phyloP scores from a whole-genome alignment of 305 asterid species.

The Solanum hybrid region DNA sequence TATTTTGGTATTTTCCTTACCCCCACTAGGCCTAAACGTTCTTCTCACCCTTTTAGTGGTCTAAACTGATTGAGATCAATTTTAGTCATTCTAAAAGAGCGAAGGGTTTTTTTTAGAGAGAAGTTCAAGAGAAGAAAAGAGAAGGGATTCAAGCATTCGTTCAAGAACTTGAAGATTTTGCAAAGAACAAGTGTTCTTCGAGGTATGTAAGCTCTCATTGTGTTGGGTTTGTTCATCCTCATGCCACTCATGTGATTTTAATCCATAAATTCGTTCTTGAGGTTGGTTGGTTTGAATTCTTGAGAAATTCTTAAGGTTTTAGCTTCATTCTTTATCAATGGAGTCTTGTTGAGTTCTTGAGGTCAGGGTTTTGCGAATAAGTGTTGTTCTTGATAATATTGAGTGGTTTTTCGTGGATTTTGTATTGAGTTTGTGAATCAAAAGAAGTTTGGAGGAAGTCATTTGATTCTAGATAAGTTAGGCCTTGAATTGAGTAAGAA shows the following conservation, averaged over 20 bases:
- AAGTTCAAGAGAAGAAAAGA: not conserved
- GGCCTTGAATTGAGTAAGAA: not conserved
- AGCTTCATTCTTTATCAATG: not conserved
- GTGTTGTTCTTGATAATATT: not conserved
- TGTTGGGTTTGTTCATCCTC: not conserved
- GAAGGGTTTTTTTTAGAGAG: not conserved
- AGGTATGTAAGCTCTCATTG: not conserved
- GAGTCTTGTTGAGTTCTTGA: not conserved
- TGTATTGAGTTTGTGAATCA: too few relatives aligned
- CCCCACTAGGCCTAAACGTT: not conserved
- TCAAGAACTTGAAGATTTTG: not conserved
- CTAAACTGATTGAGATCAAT: not conserved
- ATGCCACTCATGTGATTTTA: not conserved
- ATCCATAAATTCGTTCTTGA: not conserved
- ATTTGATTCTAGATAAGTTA: not conserved
- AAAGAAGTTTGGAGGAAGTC: not conserved
- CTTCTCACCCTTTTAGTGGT: not conserved
- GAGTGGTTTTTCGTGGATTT: not conserved
- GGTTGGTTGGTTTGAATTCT: too few relatives aligned
- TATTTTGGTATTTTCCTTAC: not conserved
- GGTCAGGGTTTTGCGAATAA: not conserved
- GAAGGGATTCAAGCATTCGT: not conserved
- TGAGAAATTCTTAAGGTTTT: not conserved
- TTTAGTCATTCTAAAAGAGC: not conserved
- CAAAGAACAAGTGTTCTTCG: not conserved